phyloP scores from a whole-genome alignment of 1,284 basidiomycete species.

The Ustilago trichophora region DNA sequence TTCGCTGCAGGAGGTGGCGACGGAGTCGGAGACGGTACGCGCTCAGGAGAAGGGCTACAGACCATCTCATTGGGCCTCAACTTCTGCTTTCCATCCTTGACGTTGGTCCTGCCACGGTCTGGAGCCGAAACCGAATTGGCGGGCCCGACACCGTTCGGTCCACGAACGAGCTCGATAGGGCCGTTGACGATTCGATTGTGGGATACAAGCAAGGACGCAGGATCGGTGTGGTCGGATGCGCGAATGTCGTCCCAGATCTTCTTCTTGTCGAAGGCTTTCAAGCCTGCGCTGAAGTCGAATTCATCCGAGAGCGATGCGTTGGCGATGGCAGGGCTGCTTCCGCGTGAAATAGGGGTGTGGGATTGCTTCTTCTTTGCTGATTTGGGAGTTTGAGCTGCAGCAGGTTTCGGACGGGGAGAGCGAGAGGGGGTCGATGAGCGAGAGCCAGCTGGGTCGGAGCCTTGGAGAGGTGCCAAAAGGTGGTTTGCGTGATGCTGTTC shows the following conservation, averaged over 20 bases:
- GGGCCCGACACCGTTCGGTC: slow-evolving; percentile 41
- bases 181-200: slow-evolving; percentile 37
- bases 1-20: not conserved
- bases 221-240: slow-evolving; percentile 39
- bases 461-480: slow-evolving; percentile 9
- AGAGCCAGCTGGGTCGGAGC: slow-evolving; percentile 18
- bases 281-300: slow-evolving; percentile 41
- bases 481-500: slow-evolving; percentile 5
- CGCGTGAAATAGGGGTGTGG: slow-evolving; percentile 6
- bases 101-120: slow-evolving; percentile 25
- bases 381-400: slow-evolving; percentile 15
- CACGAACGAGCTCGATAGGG: slow-evolving; percentile 24
- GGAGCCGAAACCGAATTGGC: slow-evolving; percentile 31
- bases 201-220: slow-evolving; percentile 29
- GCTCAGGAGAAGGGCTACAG: slow-evolving; percentile 32
- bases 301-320: slow-evolving; percentile 31
- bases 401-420: slow-evolving; percentile 31
- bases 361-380: slow-evolving; percentile 33
- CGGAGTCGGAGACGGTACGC: slow-evolving; percentile 12
- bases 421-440: slow-evolving; percentile 40
- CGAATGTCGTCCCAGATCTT: slow-evolving; percentile 50
- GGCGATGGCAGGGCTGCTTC: slow-evolving; percentile 26
- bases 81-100: slow-evolving; percentile 43
- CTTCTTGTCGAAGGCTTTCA: slow-evolving; percentile 47
- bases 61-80: slow-evolving; percentile 42